Evolutionary conservation across 2,329 filamentous ascomycete genomes (phyloP), one percentile per base, ranked within the genome.

Genomic region (Penicillium crustosum): DNA sequence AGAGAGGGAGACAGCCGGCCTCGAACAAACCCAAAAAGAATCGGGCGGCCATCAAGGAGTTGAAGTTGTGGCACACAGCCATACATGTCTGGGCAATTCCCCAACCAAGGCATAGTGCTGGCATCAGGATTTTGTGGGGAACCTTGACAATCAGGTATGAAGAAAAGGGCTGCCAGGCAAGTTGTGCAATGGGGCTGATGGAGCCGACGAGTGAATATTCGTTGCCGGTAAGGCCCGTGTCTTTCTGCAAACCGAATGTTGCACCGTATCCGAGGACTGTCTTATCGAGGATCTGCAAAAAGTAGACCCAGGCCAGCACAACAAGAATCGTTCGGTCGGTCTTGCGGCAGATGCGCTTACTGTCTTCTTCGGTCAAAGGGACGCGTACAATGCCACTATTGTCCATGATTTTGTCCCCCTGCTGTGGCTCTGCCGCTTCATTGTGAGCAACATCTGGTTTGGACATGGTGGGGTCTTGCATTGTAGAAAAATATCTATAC

Each of bases 131-230:
- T 2, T 82, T 78, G 61, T 83, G 83, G 0, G 83, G 84, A 0
- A 87, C 79, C 62, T 82, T 85, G 61, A 87, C 83, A 58, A 87
- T 86, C 33, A 87, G 76, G 56, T 79, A 78, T 0, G 82, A 83
- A 0, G 83, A 85, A 58, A 86, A 83, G 0, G 84, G 84, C 59
- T 86, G 82, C 82, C 83, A 86, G 43, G 73, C 81, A 36, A 87
- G 77, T 68, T 87, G 84, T 1, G 84, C 84, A 25, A 87, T 84
- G 1, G 84, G 78, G 0, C 79, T 75, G 41, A 87, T 84, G 6
- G 82, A 85, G 25, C 82, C 81, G 23, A 87, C 70, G 21, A 86
- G 70, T 0, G 83, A 84, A 72, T 86, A 86, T 57, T 86, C 77
- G 57, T 81, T 78, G 0, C 82, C 83, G 0, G 71, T 78, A 17